Base-by-base conservation (phyloP, 1,284 basidiomycete genomes). In the Mycena sp. region DNA sequence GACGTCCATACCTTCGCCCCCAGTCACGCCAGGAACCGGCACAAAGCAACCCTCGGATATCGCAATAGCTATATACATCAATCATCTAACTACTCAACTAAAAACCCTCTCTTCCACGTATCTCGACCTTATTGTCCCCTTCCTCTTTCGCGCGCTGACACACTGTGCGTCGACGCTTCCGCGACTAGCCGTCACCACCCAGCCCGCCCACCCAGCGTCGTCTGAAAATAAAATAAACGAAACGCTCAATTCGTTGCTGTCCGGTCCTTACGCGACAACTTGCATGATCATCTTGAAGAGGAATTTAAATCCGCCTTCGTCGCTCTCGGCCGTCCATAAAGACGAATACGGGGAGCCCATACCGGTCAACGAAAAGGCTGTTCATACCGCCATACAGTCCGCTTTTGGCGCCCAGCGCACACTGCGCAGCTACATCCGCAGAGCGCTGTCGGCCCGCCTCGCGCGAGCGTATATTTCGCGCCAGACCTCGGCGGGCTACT, bases 81-180 rank as follows among this genome's bases (percentile, higher is more conserved):
- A 84, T 67, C 89, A 93, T 78, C 86, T 94, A 18, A 80, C 83
- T 16, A 84, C 86, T 9, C 89, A 91, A 70, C 80, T 90, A 54
- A 89, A 89, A 75, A 85, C 83, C 11, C 83, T 93, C 20, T 84
- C 89, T 5, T 86, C 87, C 9, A 80, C 80, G 20, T 85, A 86
- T 74, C 85, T 94, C 56, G 78, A 82, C 10, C 76, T 81, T 56
- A 88, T 93, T 64, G 82, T 94, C n/a, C 89, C 91, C 0, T 81
- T 91, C 37, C 86, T 94, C n/a, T 92, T 93, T 76, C 89, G 91
- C 30, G 86, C 87, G 25, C 84, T 93, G 20, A 88, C 90, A 0
- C 89, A 87, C 75, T 90, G 87, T 77, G 83, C 88, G 11, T 86
- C 88, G 6, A 88, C 91, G 0, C 85, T 94, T 37, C 90, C 93